Evolutionary conservation across 352 stramenopile genomes (phyloP).

Genomic region (Globisporangium orthogonon): DNA sequence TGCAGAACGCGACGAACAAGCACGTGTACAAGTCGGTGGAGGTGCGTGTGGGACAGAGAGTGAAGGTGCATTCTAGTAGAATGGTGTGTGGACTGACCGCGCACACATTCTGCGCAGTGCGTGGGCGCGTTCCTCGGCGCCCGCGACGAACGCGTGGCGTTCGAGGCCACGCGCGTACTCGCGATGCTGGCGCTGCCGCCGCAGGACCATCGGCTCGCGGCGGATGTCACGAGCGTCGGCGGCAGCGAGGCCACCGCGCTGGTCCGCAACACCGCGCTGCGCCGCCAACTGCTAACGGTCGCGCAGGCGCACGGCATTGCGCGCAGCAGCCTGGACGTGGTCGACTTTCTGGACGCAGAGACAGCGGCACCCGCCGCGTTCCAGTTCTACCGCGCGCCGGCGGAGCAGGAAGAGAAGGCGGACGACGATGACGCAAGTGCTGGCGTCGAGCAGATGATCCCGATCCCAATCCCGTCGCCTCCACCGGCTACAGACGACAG

Average conservation of each 20-base stretch:
- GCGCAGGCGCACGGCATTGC: constrained; percentile 35
- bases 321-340: constrained; percentile 53
- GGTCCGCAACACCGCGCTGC: constrained; percentile 31
- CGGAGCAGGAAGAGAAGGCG: constrained; percentile 14
- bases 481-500: constrained; percentile 12
- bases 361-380: constrained; percentile 26
- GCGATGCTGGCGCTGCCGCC: constrained; percentile 68
- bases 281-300: constrained; percentile 46
- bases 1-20: constrained; percentile 81
- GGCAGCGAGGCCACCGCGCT: constrained; percentile 14
- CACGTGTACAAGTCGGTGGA: constrained; percentile 60
- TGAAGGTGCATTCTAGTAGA: too few species aligned
- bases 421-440: constrained; percentile 11
- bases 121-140: constrained; percentile 40
- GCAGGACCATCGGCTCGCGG: constrained; percentile 59
- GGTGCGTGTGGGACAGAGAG: constrained; percentile 12
- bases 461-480: constrained; percentile 26
- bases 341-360: constrained; percentile 36
- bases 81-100: not conserved
- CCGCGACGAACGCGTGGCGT: constrained; percentile 57
- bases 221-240: constrained; percentile 40
- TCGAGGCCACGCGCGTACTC: constrained; percentile 64
- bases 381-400: constrained; percentile 50
- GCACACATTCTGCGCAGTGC: not conserved
- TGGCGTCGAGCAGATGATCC: constrained; percentile 19